phyloP scores from a whole-genome alignment of 2,329 filamentous ascomycete genomes.

The Hypomyces perniciosus region DNA sequence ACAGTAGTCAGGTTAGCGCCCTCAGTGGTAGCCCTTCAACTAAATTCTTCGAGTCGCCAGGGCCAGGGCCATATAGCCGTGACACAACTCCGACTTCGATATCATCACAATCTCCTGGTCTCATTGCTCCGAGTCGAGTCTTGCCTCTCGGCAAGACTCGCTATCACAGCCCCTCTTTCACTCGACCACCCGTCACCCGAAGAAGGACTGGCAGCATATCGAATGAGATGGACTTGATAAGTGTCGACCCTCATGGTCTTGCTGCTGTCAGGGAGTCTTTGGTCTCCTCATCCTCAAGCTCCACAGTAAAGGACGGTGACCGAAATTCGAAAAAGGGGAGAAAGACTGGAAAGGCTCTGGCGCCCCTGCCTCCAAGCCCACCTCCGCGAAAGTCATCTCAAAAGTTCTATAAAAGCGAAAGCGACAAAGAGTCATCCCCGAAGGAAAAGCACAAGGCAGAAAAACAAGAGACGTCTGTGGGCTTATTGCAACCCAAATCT shows the following conservation, averaged over 20 bases:
- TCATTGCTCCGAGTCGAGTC: constrained; percentile 44
- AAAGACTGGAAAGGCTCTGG: constrained; percentile 35
- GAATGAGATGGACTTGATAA: constrained; percentile 41
- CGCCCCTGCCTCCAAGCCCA: constrained; percentile 52
- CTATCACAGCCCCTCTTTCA: constrained; percentile 50
- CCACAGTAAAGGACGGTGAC: constrained; percentile 54
- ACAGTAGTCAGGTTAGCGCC: constrained; percentile 49
- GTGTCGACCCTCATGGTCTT: constrained; percentile 50
- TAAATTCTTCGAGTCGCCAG: constrained; percentile 65
- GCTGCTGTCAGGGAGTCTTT: constrained; percentile 63
- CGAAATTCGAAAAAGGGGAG: constrained; percentile 36
- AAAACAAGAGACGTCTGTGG: constrained; percentile 23
- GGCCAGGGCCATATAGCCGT: constrained; percentile 64
- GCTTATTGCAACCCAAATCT: constrained; percentile 30
- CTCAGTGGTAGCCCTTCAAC: constrained; percentile 69
- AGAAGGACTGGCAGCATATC: constrained; percentile 50
- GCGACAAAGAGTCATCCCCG: constrained; percentile 33
- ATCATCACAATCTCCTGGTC: constrained; percentile 65
- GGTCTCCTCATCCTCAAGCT: constrained; percentile 67
- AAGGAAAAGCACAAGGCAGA: constrained; percentile 29
- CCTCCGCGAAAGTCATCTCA: constrained; percentile 58
- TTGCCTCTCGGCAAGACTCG: constrained; percentile 39
- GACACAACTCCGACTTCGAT: constrained; percentile 75
- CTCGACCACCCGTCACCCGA: constrained; percentile 55
- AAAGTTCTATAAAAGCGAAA: constrained; percentile 38